phyloP scores from a whole-genome alignment of 768 basidiomycete species.

The Termitomyces sp. region DNA sequence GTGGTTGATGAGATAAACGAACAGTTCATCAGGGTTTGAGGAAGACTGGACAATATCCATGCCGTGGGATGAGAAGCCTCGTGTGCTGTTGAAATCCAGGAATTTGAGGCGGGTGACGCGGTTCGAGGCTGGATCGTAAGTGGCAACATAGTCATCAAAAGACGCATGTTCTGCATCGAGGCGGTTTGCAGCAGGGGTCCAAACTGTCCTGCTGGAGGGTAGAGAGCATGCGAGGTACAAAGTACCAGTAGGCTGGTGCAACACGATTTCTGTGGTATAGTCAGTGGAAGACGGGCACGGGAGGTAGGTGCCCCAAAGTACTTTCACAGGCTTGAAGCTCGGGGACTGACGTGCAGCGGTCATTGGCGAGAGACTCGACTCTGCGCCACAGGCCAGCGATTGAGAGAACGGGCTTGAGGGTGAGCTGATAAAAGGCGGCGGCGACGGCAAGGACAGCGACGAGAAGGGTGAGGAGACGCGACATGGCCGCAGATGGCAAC shows the following conservation, averaged over 20 bases:
- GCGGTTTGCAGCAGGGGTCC: constrained; percentile 45
- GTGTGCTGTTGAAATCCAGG: constrained; percentile 33
- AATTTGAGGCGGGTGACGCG: constrained; percentile 45
- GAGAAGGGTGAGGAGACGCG: constrained; percentile 29
- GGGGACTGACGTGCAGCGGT: constrained; percentile 46
- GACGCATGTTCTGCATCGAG: constrained; percentile 34
- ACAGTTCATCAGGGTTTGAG: constrained; percentile 47
- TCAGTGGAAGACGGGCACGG: neutral
- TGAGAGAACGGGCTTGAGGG: constrained; percentile 43
- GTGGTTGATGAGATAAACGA: constrained; percentile 73
- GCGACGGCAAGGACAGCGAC: constrained; percentile 37
- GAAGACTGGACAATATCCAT: constrained; percentile 65
- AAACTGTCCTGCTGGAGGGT: constrained; percentile 43
- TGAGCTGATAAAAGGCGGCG: constrained; percentile 46
- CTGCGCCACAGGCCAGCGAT: constrained; percentile 43
- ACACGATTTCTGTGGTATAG: constrained; percentile 44
- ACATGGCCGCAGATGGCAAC: constrained; percentile 1
- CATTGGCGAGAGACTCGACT: constrained; percentile 45
- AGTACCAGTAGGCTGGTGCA: constrained; percentile 57
- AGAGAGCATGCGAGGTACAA: constrained; percentile 67
- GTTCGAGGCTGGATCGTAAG: constrained; percentile 49
- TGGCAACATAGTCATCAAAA: constrained; percentile 55
- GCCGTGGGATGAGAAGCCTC: constrained; percentile 59
- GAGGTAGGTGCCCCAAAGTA: constrained; percentile 27
- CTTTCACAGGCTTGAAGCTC: constrained; percentile 71